A percentile compares a stretch with the other conserved stretches of the same genome.
phyloP scores from a whole-genome alignment of 176 grass and related monocot species.

The Triticum aestivum region IWGSC_CS_RefSeq_v2.1 NC_057806.1:674703345-674703844 shows the following conservation, averaged over 20 bases:
- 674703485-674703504: background rate
- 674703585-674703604: background rate
- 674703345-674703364: background rate
- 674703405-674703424: slow-evolving; percentile 3
- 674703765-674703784: background rate
- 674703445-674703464: background rate
- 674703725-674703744: too few relatives aligned
- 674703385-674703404: background rate
- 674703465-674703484: background rate
- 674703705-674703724: too few relatives aligned
- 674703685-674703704: too few relatives aligned
- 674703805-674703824: background rate
- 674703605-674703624: background rate
- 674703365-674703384: background rate
- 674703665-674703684: too few relatives aligned
- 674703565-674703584: background rate
- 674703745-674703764: background rate
- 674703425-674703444: background rate
- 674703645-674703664: background rate
- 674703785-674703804: background rate
- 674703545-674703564: background rate
- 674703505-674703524: background rate
- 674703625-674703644: background rate
- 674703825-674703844: background rate
- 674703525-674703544: background rate